These are phyloP conservation scores for Aspergillus cavernicola DNA, from an alignment of 495 filamentous ascomycete species.

Conservation along the genomic window DNA sequence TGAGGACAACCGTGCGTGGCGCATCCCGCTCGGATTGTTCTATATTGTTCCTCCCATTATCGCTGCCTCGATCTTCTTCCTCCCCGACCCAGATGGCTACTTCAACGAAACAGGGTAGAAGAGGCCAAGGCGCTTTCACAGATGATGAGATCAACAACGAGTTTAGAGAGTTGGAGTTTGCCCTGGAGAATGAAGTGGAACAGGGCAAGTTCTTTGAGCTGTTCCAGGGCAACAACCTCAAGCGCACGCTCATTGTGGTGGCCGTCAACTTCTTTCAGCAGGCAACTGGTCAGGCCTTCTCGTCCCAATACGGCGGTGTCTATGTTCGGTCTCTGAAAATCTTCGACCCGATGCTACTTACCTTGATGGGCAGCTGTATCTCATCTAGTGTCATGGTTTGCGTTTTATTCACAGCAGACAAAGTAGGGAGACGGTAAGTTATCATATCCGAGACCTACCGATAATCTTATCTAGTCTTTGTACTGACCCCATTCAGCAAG, in stretches of 20 bases:
- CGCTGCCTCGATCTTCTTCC: conserved; percentile 1
- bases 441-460: background rate
- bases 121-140: conserved; percentile 3
- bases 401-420: background rate
- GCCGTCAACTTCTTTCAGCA: conserved; percentile 16
- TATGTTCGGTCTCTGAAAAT: conserved; percentile 3
- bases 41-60: conserved; percentile 9
- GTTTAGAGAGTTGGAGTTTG: background rate
- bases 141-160: conserved; percentile 1
- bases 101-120: conserved; percentile 4
- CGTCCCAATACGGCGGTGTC: conserved; percentile 10
- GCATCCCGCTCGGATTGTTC: conserved; percentile 11
- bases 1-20: conserved; percentile 2
- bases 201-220: conserved; percentile 5
- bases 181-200: background rate
- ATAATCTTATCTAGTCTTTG: background rate
- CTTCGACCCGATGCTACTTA: conserved; percentile 7
- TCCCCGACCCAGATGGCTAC: conserved; percentile 14
- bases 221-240: background rate
- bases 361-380: background rate
- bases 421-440: background rate
- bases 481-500: background rate
- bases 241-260: conserved; percentile 9
- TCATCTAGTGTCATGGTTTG: background rate
- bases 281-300: conserved; percentile 12